phyloP scores from a whole-genome alignment of 768 basidiomycete species.

The Amanita molliuscula region DNA sequence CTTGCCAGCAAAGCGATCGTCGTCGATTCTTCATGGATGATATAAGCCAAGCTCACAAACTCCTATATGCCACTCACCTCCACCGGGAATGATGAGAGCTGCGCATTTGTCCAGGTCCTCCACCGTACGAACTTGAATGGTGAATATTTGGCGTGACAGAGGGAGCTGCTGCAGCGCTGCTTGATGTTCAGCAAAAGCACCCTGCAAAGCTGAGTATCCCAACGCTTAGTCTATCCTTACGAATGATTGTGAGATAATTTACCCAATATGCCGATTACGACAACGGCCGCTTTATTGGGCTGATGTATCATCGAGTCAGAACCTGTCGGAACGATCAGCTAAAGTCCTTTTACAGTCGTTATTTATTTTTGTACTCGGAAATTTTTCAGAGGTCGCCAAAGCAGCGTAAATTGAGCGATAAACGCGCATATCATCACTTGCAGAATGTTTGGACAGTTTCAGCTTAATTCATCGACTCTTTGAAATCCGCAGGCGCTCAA shows the following conservation, averaged over 20 bases:
- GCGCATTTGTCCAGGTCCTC: constrained; percentile 71
- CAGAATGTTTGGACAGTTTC: no score
- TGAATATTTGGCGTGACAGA: constrained; percentile 30
- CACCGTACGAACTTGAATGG: constrained; percentile 57
- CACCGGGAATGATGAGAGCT: constrained; percentile 89
- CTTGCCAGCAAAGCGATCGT: constrained; percentile 76
- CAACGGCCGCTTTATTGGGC: neutral
- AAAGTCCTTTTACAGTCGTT: neutral
- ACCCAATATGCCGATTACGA: constrained; percentile 44
- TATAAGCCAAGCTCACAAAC: neutral
- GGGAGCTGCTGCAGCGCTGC: constrained; percentile 50
- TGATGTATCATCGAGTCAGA: neutral
- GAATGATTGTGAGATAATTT: constrained; percentile 10
- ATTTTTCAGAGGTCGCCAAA: neutral
- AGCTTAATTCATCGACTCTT: no score
- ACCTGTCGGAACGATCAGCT: neutral
- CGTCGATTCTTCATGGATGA: constrained; percentile 65
- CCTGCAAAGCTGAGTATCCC: constrained; percentile 67
- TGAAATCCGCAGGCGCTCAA: no score
- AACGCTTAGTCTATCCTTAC: constrained; percentile 5
- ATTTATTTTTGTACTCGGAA: neutral
- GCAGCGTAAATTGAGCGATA: neutral
- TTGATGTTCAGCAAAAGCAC: constrained; percentile 87
- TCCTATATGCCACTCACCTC: constrained; percentile 36
- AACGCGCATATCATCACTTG: neutral